Conservation (phyloP, 495 filamentous ascomycete species). For the Geoglossum glabrum region DNA sequence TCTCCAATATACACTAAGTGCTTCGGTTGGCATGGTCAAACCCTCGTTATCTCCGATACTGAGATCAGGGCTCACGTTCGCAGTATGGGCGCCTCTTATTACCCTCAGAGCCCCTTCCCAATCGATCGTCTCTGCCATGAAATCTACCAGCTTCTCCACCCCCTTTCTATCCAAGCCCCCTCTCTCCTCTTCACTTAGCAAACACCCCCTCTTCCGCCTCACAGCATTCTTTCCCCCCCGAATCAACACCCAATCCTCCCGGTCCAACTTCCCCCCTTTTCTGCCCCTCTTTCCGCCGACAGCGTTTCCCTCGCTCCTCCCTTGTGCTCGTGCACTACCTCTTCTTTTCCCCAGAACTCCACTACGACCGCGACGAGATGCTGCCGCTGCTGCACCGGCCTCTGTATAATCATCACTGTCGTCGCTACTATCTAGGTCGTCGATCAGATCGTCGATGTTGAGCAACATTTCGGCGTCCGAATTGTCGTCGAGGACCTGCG, state of each 20-base stretch:
- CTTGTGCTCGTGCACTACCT: not conserved
- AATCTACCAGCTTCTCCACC: not conserved
- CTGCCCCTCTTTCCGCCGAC: not conserved
- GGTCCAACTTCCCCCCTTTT: not conserved
- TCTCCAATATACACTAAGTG: not conserved
- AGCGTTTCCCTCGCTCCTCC: not conserved
- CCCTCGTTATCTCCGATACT: not conserved
- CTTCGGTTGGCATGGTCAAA: not conserved
- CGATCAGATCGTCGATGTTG: not conserved
- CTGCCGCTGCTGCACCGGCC: not conserved
- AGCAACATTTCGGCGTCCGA: not conserved
- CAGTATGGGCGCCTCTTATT: not conserved
- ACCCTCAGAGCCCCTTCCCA: not conserved
- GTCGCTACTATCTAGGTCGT: not conserved
- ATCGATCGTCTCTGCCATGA: not conserved
- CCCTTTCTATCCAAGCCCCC: not conserved
- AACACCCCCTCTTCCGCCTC: not conserved
- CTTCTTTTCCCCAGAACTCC: not conserved
- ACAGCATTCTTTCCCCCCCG: not conserved
- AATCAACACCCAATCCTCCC: not conserved
- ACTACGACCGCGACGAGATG: not conserved
- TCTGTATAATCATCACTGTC: not conserved
- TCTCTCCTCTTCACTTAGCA: not conserved
- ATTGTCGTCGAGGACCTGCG: not conserved
- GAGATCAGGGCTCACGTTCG: not conserved